Percentiles rank a stretch among this genome's conserved stretches.
These are phyloP conservation scores for Elsinoe ampelina DNA, from an alignment of 2,329 filamentous ascomycete genomes.

Conservation along the genomic window DNA sequence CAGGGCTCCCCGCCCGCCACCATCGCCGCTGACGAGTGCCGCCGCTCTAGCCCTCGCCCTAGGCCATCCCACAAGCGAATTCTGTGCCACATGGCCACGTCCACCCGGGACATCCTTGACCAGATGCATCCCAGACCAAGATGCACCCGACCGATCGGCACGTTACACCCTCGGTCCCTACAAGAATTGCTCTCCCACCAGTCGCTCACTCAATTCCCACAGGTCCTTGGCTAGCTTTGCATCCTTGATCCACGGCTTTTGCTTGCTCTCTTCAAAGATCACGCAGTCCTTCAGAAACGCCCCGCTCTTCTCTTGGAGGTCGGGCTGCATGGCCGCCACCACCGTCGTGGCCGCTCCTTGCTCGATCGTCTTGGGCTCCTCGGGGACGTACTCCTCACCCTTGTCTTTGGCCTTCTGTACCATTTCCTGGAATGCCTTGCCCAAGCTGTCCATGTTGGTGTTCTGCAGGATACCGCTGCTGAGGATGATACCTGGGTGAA, in stretches of 20 bases:
- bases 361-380: neutral
- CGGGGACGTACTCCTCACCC: neutral
- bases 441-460: neutral
- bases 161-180: constrained; percentile 2
- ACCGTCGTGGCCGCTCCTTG: neutral
- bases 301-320: neutral
- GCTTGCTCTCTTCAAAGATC: neutral
- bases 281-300: neutral
- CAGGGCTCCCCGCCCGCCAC: too few relatives aligned
- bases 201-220: neutral
- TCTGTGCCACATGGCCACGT: neutral
- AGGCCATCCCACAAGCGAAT: neutral
- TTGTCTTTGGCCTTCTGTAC: neutral
- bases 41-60: too few relatives aligned
- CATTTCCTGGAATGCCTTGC: neutral
- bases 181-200: neutral
- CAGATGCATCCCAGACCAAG: too few relatives aligned
- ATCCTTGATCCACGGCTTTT: neutral
- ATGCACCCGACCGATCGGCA: neutral
- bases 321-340: neutral
- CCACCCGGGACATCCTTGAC: neutral
- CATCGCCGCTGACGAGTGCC: too few relatives aligned
- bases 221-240: neutral
- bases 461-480: neutral
- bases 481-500: neutral